Evolutionary conservation across 331 rosid genomes (phyloP), one percentile per base, ranked within the genome.

Genomic region (Stylosanthes scabra): DNA sequence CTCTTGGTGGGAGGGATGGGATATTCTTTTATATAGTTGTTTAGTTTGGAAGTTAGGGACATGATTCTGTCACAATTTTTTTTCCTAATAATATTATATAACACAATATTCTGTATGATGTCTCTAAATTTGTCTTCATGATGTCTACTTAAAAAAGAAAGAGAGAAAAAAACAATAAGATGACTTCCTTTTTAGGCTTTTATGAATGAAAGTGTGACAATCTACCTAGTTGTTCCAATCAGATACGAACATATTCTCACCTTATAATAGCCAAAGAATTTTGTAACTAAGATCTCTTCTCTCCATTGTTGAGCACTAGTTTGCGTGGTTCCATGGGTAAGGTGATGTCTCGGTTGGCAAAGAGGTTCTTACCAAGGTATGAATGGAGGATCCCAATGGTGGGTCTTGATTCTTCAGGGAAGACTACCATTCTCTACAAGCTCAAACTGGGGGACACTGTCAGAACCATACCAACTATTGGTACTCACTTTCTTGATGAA

Each of bases 371-470:
- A 11, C 70, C 78, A 9, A 67, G 78, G 55, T 66, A 76, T 59
- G 82, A 63, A 56, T 65, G 83, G 72, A 85, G 82, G 75, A 83
- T 85, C 49, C 70, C 81, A 56, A 85, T 88, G 85, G 75, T 88
- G 47, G 85, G 84, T 83, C 90, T 88, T 74, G 87, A 85, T 79
- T 88, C 87, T 25, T 83, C 90, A 1, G 86, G 87, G 15, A 80
- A 83, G 79, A 84, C 87, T 13, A 77, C 89, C 72, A 84, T 80
- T 58, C 71, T 84, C 6, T 86, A 74, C 83, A 86, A 82, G 85
- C 82, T 88, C 0, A 84, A 82, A 61, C 70, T 80, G 34, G 89
- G 93, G 28, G 83, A 83, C 42, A 41, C 75, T 0, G 78, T 77
- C 8, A 61, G 74, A 56, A 72, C 89, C 42, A 41, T 83, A 16